phyloP scores from a whole-genome alignment of 352 stramenopile species.

The Pythium brachiatum region DNA sequence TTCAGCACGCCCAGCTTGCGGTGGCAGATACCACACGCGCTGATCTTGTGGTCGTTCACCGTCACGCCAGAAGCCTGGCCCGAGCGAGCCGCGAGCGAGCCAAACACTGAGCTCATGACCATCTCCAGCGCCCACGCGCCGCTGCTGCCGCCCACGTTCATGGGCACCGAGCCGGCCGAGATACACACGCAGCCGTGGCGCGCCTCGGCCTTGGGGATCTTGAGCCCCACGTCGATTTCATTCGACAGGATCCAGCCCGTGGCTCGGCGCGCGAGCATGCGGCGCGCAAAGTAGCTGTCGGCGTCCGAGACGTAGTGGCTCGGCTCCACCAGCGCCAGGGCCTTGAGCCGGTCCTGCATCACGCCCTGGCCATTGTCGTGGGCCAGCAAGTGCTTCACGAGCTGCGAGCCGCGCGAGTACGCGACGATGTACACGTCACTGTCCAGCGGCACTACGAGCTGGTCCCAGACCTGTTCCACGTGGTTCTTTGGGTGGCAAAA shows the following conservation, averaged over 20 bases:
- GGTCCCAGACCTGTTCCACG: constrained; percentile 79
- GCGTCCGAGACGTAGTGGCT: constrained; percentile 75
- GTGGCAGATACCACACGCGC: constrained; percentile 74
- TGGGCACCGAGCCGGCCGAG: constrained; percentile 66
- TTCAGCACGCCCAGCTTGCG: constrained; percentile 80
- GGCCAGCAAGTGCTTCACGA: constrained; percentile 79
- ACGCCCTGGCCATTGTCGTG: constrained; percentile 76
- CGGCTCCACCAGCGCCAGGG: constrained; percentile 74
- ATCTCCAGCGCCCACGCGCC: constrained; percentile 79
- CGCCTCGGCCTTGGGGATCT: constrained; percentile 66
- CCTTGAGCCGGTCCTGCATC: constrained; percentile 80
- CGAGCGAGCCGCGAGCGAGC: constrained; percentile 68
- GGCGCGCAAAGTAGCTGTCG: constrained; percentile 75
- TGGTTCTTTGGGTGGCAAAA: constrained; percentile 68
- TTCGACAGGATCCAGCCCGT: constrained; percentile 74
- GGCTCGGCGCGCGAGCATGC: constrained; percentile 63
- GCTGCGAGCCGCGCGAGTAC: constrained; percentile 70
- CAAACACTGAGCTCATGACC: constrained; percentile 84
- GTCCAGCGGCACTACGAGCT: constrained; percentile 58
- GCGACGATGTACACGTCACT: constrained; percentile 78
- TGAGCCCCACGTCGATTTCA: constrained; percentile 70
- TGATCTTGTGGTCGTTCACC: constrained; percentile 74
- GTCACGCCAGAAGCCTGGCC: constrained; percentile 69
- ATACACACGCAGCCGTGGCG: constrained; percentile 81
- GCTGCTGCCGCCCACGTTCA: constrained; percentile 64